A percentile compares a stretch with the other conserved stretches of the same genome.
Evolutionary conservation across 78 protist species (phyloP).

Genomic region (Bigelowiella natans): DNA sequence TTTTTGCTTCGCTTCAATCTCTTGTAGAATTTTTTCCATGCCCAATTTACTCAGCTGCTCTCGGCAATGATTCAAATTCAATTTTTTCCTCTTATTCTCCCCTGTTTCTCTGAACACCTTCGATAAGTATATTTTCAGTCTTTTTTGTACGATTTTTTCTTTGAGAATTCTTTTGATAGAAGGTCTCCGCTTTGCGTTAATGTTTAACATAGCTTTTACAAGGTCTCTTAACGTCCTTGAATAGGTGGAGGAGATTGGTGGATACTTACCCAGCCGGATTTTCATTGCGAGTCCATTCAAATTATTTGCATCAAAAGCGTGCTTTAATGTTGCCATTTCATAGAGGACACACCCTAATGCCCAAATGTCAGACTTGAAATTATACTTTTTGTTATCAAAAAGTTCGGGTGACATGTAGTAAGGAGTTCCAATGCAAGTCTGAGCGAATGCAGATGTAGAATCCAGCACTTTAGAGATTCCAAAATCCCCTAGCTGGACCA

Average conservation of each 20-base stretch:
- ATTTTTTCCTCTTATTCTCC: no score
- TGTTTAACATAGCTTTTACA: not conserved
- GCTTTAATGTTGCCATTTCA: constrained; percentile 24
- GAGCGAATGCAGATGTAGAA: not conserved
- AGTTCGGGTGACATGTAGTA: constrained; percentile 33
- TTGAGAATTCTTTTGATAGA: not conserved
- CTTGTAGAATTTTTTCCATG: no score
- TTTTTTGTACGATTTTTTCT: not conserved
- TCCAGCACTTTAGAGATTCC: constrained; percentile 4
- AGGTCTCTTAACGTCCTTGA: not conserved
- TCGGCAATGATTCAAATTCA: no score
- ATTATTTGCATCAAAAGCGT: constrained; percentile 30
- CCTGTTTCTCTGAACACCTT: no score
- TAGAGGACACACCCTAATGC: constrained; percentile 36
- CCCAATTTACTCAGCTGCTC: no score
- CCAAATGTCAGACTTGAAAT: constrained; percentile 16
- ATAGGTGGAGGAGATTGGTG: not conserved
- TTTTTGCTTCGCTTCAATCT: no score
- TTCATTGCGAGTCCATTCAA: constrained; percentile 11
- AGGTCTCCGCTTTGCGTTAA: not conserved
- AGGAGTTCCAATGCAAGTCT: constrained; percentile 21
- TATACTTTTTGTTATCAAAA: not conserved
- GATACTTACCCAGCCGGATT: not conserved
- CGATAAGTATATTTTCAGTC: not conserved
- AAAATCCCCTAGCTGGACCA: not conserved